Percentiles rank a stretch among this genome's conserved stretches.
Conservation (phyloP, 164 flowering plant species). For the Tetracentron sinense region DNA sequence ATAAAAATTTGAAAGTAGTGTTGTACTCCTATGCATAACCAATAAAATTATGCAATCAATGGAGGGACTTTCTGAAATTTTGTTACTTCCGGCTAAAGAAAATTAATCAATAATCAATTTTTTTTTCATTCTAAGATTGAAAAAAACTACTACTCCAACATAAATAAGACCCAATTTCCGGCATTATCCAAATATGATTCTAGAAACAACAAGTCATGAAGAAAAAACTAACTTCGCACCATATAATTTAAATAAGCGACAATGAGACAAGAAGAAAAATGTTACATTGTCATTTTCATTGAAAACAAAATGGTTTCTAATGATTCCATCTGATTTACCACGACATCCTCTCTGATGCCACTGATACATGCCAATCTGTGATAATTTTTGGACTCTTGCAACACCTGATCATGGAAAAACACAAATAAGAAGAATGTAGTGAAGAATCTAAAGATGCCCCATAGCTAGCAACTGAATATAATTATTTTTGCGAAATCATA, state of each 20-base stretch:
- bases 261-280: background rate
- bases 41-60: too few species aligned
- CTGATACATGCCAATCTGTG: slow-evolving; percentile 39
- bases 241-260: background rate
- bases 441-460: background rate
- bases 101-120: too few species aligned
- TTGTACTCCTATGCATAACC: background rate
- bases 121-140: too few species aligned
- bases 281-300: slow-evolving; percentile 64
- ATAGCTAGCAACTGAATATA: background rate
- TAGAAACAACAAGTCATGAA: too few species aligned
- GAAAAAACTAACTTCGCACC: background rate
- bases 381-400: slow-evolving; percentile 48
- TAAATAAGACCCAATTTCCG: too few species aligned
- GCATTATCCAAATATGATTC: too few species aligned
- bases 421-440: background rate
- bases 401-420: slow-evolving; percentile 31
- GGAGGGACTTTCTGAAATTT: background rate
- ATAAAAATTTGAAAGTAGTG: too few species aligned
- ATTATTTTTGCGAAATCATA: slow-evolving; percentile 13
- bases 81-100: too few species aligned
- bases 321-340: slow-evolving; percentile 64
- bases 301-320: slow-evolving; percentile 47
- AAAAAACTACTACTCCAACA: too few species aligned
- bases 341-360: slow-evolving; percentile 42